Base-by-base conservation (phyloP, 2,329 filamentous ascomycete species). In the Purpureocillium lavendulum region DNA sequence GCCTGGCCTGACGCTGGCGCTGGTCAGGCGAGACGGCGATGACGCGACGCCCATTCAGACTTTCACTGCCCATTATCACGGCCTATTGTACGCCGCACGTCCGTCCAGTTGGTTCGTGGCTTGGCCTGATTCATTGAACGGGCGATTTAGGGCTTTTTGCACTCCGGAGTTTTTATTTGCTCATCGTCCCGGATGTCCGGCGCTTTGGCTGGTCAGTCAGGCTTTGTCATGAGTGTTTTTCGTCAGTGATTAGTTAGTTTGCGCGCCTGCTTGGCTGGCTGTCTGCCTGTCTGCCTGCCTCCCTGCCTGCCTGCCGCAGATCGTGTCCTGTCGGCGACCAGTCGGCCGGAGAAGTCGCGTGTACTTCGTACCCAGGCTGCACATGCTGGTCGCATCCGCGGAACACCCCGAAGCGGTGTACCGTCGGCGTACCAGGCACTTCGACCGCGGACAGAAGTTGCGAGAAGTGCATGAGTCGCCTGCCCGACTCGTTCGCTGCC, bases 131-230 rank as follows among this genome's bases (percentile, higher is more conserved):
- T 46, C 39, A 48, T 51, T 56, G 21, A 26, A 10, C 21, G 6
- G 21, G 21, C 21, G 21, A 26, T 26, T 26, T 26, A 10, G 21
- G 21, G 10, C 21, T 10, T 26, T 26, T 26, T 26, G 21, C 10
- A 5, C 21, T 26, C 21, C 21, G 21, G 21, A 26, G 21, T 26
- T 26, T 26, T 26, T 26, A 26, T 26, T 26, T 26, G 21, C 21
- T 26, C 21, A 26, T 26, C 21, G 21, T 26, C 10, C 21, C 49
- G 48, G 49, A 49, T 46, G 42, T 51, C 51, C 43, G 44, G 49
- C 44, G 33, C 43, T 42, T 45, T 15, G 35, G 14, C 17, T 14
- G 35, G 35, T 36, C 17, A 17, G 26, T 30, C 35, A 13, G 15
- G 15, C 11, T 30, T 30, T 30, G 21, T 26, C 21, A 26, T 26